Conservation (phyloP, 1,284 basidiomycete genomes). For the Tilletia setariae region DNA sequence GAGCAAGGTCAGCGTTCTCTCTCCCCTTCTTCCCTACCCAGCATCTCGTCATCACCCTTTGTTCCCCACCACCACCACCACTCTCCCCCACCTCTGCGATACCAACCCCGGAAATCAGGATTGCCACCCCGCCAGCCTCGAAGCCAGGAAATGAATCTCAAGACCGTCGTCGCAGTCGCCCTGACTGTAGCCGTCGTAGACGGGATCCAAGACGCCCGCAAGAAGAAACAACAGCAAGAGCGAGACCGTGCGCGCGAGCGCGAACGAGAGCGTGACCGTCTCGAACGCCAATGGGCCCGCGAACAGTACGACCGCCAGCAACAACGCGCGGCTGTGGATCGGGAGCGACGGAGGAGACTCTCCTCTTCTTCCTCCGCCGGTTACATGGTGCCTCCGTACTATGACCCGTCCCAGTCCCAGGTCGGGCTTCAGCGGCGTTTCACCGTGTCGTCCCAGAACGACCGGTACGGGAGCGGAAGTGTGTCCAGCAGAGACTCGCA, state of each 20-base stretch:
- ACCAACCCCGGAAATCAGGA: background rate
- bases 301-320: no score
- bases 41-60: background rate
- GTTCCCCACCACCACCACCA: background rate
- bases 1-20: background rate
- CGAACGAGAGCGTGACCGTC: background rate
- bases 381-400: background rate
- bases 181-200: conserved; percentile 10
- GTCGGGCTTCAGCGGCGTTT: conserved; percentile 2
- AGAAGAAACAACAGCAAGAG: conserved; percentile 6
- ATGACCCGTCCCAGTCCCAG: background rate
- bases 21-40: background rate
- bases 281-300: background rate
- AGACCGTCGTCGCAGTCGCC: conserved; percentile 9
- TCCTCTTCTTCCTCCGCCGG: background rate
- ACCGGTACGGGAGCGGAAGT: background rate
- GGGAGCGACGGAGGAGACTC: background rate
- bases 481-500: background rate
- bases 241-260: conserved; percentile 5
- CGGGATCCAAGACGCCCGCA: background rate
- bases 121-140: background rate
- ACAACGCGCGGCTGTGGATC: background rate
- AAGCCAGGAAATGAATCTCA: background rate
- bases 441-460: background rate
- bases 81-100: background rate